Conservation (phyloP, 2,329 filamentous ascomycete genomes). For the Calonectria multiphialidica region DNA sequence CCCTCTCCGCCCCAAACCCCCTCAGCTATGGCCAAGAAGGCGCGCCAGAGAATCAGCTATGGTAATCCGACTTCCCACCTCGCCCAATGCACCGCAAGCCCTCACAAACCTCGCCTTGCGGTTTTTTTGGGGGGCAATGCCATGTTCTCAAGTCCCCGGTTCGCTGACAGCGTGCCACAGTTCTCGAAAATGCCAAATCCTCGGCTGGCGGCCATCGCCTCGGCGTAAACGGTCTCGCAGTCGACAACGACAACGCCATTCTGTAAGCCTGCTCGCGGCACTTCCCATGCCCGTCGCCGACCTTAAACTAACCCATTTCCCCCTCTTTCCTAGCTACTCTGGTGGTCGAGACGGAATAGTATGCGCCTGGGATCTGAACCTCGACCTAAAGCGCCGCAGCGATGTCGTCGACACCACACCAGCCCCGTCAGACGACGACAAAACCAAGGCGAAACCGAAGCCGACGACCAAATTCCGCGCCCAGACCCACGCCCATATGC, state of each 20-base stretch:
- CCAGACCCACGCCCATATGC: conserved; percentile 83
- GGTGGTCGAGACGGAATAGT: conserved; percentile 95
- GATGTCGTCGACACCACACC: conserved; percentile 45
- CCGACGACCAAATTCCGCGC: conserved; percentile 69
- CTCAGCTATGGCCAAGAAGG: conserved; percentile 73
- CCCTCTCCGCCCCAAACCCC: conserved; percentile 23
- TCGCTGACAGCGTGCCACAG: conserved; percentile 49
- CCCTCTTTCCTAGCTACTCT: conserved; percentile 77
- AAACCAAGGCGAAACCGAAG: conserved; percentile 52
- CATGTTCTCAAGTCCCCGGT: not conserved
- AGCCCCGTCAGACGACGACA: conserved; percentile 47
- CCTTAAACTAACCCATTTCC: conserved; percentile 33
- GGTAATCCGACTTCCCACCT: conserved; percentile 57
- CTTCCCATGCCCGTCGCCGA: conserved; percentile 16
- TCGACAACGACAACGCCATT: conserved; percentile 85
- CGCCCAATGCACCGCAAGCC: not conserved
- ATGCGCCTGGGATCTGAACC: conserved; percentile 93
- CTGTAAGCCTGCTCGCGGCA: conserved; percentile 70
- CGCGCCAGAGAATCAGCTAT: conserved; percentile 78
- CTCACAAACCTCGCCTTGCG: not conserved
- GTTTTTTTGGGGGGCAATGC: not conserved
- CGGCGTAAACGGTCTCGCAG: conserved; percentile 93
- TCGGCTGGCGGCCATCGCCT: conserved; percentile 85
- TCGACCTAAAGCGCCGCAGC: conserved; percentile 66
- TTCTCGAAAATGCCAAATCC: conserved; percentile 70